Base-by-base conservation (phyloP, 1,284 basidiomycete genomes). In the Cystobasidium sp. region DNA sequence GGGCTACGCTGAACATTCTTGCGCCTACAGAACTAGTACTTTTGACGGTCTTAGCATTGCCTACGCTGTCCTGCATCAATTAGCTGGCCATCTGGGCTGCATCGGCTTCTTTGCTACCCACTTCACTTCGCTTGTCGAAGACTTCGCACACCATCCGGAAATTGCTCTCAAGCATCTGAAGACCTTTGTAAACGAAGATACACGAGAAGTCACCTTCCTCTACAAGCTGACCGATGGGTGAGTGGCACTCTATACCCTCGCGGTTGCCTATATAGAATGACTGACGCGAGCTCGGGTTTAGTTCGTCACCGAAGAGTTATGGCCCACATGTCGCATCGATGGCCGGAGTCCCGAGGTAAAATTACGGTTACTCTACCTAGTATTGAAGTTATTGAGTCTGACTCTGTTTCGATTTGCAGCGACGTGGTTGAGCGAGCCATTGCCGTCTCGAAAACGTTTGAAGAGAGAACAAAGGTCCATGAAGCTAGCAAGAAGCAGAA, bases 41-140 rank as follows among this genome's bases (percentile, higher is more conserved):
- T 82, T 93, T 88, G 94, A 97, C 82, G 94, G 94, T 20, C 94
- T 96, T 91, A 93, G 93, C 12, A 96, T 97, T 78, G 94, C 94
- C 62, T 78, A 91, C 86, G 91, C 94, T n/a, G 94, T 97, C 14
- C 82, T 97, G 46, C 75, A 76, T 55, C 70, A 73, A 20, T 49
- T 76, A 9, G 75, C 75, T 14, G 71, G 62, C 10, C 68, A 93
- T 80, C 94, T 92, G 0, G 85, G 96, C 3, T 90, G 94, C 6
- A 84, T 97, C 12, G 84, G 84, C 2, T 86, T 86, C 82, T 86
- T 86, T 68, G 85, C 85, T 1, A 94, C 92, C 0, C 92, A 94
- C 81, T 94, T 94, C 75, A 91, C 91, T 0, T 90, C 91, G 0
- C 84, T 94, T 52, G 93, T 92, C 6, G 91, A 93, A 78, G 92